phyloP scores from a whole-genome alignment of 768 basidiomycete genomes.

The Russula virescens region DNA sequence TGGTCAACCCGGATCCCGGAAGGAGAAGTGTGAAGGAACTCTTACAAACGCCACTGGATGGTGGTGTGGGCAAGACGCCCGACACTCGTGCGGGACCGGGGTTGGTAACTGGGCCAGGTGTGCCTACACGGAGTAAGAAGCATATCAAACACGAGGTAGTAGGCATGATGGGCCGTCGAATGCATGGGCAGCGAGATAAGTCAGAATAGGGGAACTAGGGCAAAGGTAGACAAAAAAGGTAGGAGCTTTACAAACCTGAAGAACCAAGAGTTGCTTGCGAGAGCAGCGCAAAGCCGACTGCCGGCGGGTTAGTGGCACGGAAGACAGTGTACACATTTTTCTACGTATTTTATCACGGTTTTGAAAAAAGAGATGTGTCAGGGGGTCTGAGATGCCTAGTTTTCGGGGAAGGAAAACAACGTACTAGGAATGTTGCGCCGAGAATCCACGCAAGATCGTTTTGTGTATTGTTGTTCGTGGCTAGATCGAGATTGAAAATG shows the following conservation, averaged over 20 bases:
- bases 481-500: conserved; percentile 57
- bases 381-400: neutral
- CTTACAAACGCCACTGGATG: neutral
- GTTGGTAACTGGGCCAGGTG: too few species aligned
- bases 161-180: neutral
- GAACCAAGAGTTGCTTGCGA: conserved; percentile 42
- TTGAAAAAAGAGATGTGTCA: neutral
- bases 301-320: conserved; percentile 30
- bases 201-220: too few species aligned
- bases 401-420: conserved; percentile 27
- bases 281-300: conserved; percentile 43
- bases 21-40: neutral
- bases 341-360: too few species aligned
- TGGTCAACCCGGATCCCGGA: neutral
- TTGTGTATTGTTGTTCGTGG: conserved; percentile 42
- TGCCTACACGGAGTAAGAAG: neutral
- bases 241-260: conserved; percentile 23
- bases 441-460: conserved; percentile 35
- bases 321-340: conserved; percentile 47
- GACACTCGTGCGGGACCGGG: too few species aligned
- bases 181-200: too few species aligned
- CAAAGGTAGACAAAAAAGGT: too few species aligned
- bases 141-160: neutral
- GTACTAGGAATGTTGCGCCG: conserved; percentile 50
- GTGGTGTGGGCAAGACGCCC: neutral